Conservation (phyloP, 352 stramenopile genomes). For the Globisporangium cederbergense region DNA sequence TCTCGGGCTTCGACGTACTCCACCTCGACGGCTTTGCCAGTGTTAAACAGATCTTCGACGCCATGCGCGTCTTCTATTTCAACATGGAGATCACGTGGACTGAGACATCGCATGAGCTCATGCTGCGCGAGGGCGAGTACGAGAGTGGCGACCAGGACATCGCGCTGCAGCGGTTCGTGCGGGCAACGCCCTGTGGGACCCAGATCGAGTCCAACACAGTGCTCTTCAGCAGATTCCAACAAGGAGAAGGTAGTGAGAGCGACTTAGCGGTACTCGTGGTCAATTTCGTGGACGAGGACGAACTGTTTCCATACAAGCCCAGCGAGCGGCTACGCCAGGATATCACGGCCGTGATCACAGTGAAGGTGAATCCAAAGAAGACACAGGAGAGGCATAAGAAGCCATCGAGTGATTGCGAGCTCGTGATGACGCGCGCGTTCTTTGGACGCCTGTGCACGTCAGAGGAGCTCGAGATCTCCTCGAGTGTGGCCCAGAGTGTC, state of each 20-base stretch:
- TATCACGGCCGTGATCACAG: background rate
- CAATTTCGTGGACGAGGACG: conserved; percentile 11
- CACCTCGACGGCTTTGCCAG: conserved; percentile 6
- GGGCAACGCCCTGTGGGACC: conserved; percentile 1
- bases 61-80: conserved; percentile 9
- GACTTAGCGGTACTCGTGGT: background rate
- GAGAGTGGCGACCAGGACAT: conserved; percentile 7
- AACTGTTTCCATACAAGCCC: conserved; percentile 4
- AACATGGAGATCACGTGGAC: conserved; percentile 20
- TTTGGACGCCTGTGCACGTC: background rate
- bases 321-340: conserved; percentile 10
- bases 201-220: conserved; percentile 41
- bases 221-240: conserved; percentile 22
- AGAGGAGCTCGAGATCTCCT: background rate
- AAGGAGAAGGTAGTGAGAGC: background rate
- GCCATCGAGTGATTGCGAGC: background rate
- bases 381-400: background rate
- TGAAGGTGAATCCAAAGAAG: conserved; percentile 2
- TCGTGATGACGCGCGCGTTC: conserved; percentile 9
- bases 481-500: background rate
- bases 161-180: conserved; percentile 3
- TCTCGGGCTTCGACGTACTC: conserved; percentile 21
- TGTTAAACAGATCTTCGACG: conserved; percentile 7
- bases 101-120: conserved; percentile 29
- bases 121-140: conserved; percentile 32